Conservation (phyloP, 2,329 filamentous ascomycete species). For the Alternaria conjuncta region DNA sequence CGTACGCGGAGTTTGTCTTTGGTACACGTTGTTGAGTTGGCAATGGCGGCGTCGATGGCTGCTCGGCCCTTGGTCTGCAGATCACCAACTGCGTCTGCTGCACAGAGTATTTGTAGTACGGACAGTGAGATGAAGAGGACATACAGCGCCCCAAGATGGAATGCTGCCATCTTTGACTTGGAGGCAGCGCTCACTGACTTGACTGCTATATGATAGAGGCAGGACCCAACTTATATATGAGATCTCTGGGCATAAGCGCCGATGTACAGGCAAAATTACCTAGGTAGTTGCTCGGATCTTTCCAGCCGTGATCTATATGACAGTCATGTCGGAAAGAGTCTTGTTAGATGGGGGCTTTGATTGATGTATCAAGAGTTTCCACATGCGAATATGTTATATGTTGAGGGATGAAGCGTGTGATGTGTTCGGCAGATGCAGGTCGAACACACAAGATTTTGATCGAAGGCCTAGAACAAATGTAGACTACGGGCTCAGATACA, state of each 20-base stretch:
- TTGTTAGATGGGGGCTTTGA: constrained; percentile 30
- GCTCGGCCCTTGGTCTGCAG: constrained; percentile 36
- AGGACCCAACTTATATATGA: constrained; percentile 22
- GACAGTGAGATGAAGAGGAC: constrained; percentile 28
- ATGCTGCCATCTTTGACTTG: constrained; percentile 22
- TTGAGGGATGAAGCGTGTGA: constrained; percentile 14
- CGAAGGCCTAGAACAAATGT: constrained; percentile 13
- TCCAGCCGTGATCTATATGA: constrained; percentile 16
- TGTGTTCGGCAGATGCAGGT: constrained; percentile 30
- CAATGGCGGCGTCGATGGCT: constrained; percentile 33
- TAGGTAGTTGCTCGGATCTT: constrained; percentile 8
- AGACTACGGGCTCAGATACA: constrained; percentile 24
- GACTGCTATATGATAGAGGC: constrained; percentile 5
- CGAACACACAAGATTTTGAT: constrained; percentile 10
- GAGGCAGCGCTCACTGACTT: not conserved
- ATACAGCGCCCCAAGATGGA: constrained; percentile 27
- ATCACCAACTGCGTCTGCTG: constrained; percentile 36
- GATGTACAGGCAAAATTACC: not conserved
- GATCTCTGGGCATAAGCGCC: not conserved
- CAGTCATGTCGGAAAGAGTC: constrained; percentile 8
- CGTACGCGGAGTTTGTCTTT: constrained; percentile 40
- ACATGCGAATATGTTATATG: constrained; percentile 11
- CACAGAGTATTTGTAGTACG: constrained; percentile 26
- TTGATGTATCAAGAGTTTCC: constrained; percentile 17
- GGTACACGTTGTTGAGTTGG: constrained; percentile 38